Evolutionary conservation across 2,329 filamentous ascomycete species (phyloP).

Genomic region (Apiospora rasikravindrae): DNA sequence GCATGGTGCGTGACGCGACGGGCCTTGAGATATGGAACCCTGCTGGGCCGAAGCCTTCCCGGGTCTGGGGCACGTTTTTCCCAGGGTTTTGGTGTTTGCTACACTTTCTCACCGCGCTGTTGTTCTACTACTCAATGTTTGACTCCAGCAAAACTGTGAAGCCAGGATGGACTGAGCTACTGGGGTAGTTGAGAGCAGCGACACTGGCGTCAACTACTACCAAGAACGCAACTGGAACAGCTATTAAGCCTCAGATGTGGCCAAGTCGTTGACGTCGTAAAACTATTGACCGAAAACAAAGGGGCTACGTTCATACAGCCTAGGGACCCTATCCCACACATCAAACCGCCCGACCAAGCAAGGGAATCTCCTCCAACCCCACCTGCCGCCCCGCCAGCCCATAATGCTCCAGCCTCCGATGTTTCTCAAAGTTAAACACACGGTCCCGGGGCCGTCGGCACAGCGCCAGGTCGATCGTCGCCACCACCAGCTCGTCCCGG

Average conservation of each 20-base stretch:
- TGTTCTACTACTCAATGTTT: not conserved
- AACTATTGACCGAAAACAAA: no score
- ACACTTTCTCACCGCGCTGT: not conserved
- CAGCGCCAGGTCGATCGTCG: constrained; percentile 53
- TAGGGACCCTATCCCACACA: no score
- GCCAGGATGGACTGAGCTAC: not conserved
- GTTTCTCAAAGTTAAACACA: constrained; percentile 51
- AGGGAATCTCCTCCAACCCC: constrained; percentile 38
- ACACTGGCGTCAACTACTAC: no score
- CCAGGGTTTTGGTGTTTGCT: not conserved
- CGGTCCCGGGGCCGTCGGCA: constrained; percentile 54
- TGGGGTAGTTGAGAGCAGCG: not conserved
- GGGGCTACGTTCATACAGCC: no score
- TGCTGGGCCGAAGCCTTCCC: not conserved
- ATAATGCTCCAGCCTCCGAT: constrained; percentile 51
- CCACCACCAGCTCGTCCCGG: constrained; percentile 55
- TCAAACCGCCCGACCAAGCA: constrained; percentile 23
- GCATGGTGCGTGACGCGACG: not conserved
- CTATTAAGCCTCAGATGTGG: no score
- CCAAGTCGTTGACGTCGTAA: no score
- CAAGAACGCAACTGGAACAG: no score
- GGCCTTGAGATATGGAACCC: not conserved
- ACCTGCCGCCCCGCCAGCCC: constrained; percentile 46
- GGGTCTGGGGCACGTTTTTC: not conserved
- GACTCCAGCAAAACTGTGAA: not conserved